A percentile compares a stretch with the other conserved stretches of the same genome.
These are phyloP conservation scores for Chaetomidium leptoderma DNA, from an alignment of 495 filamentous ascomycete genomes.

Conservation along the genomic window DNA sequence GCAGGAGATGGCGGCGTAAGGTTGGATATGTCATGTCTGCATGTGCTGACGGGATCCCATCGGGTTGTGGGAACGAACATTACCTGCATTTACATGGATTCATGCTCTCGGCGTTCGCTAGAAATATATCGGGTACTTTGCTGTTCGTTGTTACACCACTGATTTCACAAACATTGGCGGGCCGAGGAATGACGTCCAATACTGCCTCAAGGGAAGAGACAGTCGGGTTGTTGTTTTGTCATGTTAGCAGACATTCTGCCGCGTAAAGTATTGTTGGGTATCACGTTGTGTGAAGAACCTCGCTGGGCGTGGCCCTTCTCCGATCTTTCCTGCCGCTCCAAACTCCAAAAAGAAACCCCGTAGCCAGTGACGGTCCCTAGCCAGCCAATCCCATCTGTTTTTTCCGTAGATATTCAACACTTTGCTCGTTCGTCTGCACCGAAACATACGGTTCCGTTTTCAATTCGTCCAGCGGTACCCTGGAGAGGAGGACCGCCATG, in stretches of 20 bases:
- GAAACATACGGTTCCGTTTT: constrained; percentile 24
- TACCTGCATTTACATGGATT: constrained; percentile 10
- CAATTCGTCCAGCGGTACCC: constrained; percentile 50
- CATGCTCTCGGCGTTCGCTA: constrained; percentile 4
- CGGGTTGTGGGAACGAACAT: background rate
- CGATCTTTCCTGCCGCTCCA: background rate
- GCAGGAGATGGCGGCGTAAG: background rate
- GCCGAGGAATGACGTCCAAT: no score
- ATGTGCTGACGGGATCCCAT: background rate
- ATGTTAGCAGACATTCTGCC: background rate
- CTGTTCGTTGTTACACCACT: background rate
- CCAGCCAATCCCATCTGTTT: constrained; percentile 21
- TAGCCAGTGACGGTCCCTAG: constrained; percentile 18
- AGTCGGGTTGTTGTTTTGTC: background rate
- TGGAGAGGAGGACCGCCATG: constrained; percentile 58
- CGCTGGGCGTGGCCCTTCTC: background rate
- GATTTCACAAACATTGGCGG: background rate
- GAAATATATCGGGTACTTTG: background rate
- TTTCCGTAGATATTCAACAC: constrained; percentile 26
- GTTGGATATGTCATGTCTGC: background rate
- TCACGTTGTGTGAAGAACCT: background rate
- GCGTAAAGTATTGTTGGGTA: constrained; percentile 3
- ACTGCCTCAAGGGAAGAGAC: background rate
- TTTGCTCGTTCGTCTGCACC: constrained; percentile 37
- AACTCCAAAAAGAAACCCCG: background rate